phyloP scores from a whole-genome alignment of 805 yeast species.

The Candida morakotiae region DNA sequence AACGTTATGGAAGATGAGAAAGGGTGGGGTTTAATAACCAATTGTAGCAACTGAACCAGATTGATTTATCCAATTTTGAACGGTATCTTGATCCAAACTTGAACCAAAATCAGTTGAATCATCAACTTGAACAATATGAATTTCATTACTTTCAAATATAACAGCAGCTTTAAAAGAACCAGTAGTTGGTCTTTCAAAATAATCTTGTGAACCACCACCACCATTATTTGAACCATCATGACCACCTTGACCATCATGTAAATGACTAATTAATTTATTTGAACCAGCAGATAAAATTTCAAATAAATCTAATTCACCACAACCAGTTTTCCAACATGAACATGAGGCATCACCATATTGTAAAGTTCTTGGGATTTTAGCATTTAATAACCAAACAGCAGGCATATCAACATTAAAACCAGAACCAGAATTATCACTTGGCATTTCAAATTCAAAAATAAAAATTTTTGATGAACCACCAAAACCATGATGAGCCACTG shows the following conservation, averaged over 20 bases:
- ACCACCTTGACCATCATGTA: conserved; percentile 81
- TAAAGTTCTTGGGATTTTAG: conserved; percentile 92
- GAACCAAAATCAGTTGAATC: conserved; percentile 46
- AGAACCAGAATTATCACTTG: conserved; percentile 51
- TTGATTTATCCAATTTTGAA: conserved; percentile 52
- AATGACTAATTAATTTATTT: conserved; percentile 67
- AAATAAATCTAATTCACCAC: conserved; percentile 96
- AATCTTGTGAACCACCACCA: conserved; percentile 89
- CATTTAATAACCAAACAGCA: conserved; percentile 93
- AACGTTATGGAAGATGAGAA: too few relatives aligned
- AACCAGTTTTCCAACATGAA: conserved; percentile 96
- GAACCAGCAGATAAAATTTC: conserved; percentile 82
- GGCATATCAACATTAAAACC: conserved; percentile 87
- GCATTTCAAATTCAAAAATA: conserved; percentile 93
- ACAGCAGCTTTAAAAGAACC: conserved; percentile 86
- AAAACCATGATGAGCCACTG: conserved; percentile 94
- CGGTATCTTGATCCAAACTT: conserved; percentile 40
- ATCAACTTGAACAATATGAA: conserved; percentile 61
- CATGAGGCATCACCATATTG: conserved; percentile 85
- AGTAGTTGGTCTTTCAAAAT: conserved; percentile 78
- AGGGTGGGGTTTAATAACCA: conserved; percentile 13
- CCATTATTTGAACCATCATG: conserved; percentile 44
- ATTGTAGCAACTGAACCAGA: conserved; percentile 46
- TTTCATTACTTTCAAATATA: conserved; percentile 55
- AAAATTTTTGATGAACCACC: conserved; percentile 81